Evolutionary conservation across 192 early-diverging fungal species (phyloP).

Genomic region (Funneliformis mosseae): DNA sequence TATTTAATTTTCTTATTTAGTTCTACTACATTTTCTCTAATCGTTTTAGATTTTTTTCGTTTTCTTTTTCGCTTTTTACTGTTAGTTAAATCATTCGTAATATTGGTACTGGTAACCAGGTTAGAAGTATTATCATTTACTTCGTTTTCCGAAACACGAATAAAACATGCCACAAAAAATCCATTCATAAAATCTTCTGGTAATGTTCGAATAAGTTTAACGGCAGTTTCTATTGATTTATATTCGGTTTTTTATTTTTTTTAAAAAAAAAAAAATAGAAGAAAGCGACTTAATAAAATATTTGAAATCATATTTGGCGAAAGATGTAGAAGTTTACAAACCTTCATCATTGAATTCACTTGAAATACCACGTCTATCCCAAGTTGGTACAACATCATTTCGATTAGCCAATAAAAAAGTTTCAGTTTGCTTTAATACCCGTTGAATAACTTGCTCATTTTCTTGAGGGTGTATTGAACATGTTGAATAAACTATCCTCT

Average conservation of each 20-base stretch:
- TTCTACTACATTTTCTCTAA: neutral
- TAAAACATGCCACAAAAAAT: constrained; percentile 97
- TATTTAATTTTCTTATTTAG: too few relatives aligned
- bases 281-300: too few relatives aligned
- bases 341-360: constrained; percentile 50
- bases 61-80: neutral
- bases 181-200: constrained; percentile 90
- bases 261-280: neutral
- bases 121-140: neutral
- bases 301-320: too few relatives aligned
- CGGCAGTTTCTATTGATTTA: constrained; percentile 55
- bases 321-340: constrained; percentile 16
- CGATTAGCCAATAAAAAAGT: constrained; percentile 61
- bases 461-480: constrained; percentile 92
- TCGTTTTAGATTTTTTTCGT: neutral
- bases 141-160: constrained; percentile 49
- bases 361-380: constrained; percentile 77
- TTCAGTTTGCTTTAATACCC: constrained; percentile 44
- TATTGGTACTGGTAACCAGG: constrained; percentile 15
- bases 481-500: constrained; percentile 91
- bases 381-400: constrained; percentile 69
- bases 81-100: neutral
- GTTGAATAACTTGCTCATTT: constrained; percentile 88
- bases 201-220: constrained; percentile 70
- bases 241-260: neutral